Base-by-base conservation (phyloP, 306 rosid species). In the Medicago ruthenica region DNA sequence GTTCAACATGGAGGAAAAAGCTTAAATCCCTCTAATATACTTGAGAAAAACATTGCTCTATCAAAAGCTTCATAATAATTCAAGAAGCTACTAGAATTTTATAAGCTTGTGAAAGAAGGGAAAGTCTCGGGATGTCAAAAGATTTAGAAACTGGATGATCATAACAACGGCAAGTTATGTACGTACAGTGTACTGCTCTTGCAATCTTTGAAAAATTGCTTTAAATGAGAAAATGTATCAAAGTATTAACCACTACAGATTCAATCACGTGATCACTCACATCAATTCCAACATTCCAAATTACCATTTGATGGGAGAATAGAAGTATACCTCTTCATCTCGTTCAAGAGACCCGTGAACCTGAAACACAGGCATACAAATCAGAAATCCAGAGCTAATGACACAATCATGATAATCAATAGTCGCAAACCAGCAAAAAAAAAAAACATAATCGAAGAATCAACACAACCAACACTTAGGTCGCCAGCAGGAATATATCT, bases 341-440 rank as follows among this genome's bases (percentile, higher is more conserved):
- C 96, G 91, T 85, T 96, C 99, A 64, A 92, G 93, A n/a, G 99
- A 86, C 66, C 97, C 93, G 36, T 90, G 98, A 78, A 76, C 98
- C 99, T 96, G 93, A 78, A 88, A 87, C 55, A 71, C 51, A 70
- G 8, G 16, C 14, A 65, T 78, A 71, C 31, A 17, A 41, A 61
- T 75, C 73, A 81, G 63, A 21, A 69, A 51, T 75, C 48, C 71
- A 54, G 17, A 71, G 55, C 58, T 13, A 22, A 39, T 50, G 14
- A 62, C 31, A 73, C 40, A 58, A 40, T 55, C 68, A n/a, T 20
- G 76, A 58, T 51, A 40, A 68, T n/a, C 58, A 66, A 45, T 24
- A 72, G 55, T 20, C 44, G 34, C 77, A 71, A 59, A 68, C 58
- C 67, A 47, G 69, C 45, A 57, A 42, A 22, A 57, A 68, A 60